Evolutionary conservation across 164 flowering plant genomes (phyloP).

Genomic region (Sedum album): DNA sequence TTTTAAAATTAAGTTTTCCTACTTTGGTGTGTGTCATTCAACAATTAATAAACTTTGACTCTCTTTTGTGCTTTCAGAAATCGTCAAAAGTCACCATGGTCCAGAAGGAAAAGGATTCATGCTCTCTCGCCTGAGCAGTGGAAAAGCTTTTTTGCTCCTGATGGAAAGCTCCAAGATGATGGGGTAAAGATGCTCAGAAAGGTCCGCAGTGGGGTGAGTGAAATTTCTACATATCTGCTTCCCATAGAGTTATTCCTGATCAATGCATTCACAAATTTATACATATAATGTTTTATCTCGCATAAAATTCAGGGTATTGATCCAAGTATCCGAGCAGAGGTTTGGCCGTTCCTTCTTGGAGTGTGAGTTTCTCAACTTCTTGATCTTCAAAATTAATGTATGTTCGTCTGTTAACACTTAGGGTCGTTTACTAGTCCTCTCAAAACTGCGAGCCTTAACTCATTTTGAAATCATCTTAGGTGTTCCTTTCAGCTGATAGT

Average conservation of each 20-base stretch:
- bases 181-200: constrained; percentile 73
- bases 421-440: background rate
- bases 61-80: constrained; percentile 29
- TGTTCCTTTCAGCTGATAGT: background rate
- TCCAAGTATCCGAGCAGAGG: constrained; percentile 34
- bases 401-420: background rate
- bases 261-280: background rate
- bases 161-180: constrained; percentile 66
- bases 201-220: constrained; percentile 84
- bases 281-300: background rate
- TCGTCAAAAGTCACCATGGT: constrained; percentile 85
- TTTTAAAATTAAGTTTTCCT: background rate
- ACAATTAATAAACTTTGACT: too few species aligned
- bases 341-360: constrained; percentile 43
- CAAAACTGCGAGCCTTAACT: background rate
- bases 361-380: constrained; percentile 21
- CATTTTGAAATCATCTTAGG: background rate
- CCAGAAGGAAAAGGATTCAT: constrained; percentile 68
- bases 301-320: constrained; percentile 16
- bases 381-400: background rate
- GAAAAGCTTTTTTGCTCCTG: constrained; percentile 52
- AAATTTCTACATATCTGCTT: constrained; percentile 3
- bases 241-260: background rate
- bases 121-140: constrained; percentile 50
- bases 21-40: too few species aligned